Percentiles rank a stretch among this genome's conserved stretches.
These are phyloP conservation scores for Westerdykella ornata DNA, from an alignment of 2,329 filamentous ascomycete genomes.

Conservation along the genomic window DNA sequence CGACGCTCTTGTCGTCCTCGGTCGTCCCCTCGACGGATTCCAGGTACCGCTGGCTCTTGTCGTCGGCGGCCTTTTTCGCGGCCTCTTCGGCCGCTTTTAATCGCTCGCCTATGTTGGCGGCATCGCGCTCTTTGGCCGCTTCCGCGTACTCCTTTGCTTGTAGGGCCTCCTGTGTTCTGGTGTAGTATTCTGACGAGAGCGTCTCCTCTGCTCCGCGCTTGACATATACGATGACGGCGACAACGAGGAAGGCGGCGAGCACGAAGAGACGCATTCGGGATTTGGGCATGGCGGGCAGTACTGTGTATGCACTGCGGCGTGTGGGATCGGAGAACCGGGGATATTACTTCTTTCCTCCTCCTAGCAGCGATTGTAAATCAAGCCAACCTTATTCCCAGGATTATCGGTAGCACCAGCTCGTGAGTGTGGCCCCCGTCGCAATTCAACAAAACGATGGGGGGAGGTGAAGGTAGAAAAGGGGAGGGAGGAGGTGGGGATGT, in stretches of 20 bases:
- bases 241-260: conserved; percentile 56
- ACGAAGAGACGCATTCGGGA: conserved; percentile 63
- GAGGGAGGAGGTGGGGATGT: too few species aligned
- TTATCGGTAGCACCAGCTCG: too few species aligned
- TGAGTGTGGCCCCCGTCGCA: too few species aligned
- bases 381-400: too few species aligned
- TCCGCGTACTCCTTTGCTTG: conserved; percentile 32
- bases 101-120: conserved; percentile 53
- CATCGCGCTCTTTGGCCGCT: conserved; percentile 43
- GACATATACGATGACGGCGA: conserved; percentile 68
- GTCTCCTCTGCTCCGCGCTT: conserved; percentile 54
- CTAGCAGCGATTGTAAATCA: too few species aligned
- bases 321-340: too few species aligned
- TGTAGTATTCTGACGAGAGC: conserved; percentile 51
- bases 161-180: conserved; percentile 50
- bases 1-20: conserved; percentile 44
- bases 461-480: too few species aligned
- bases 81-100: conserved; percentile 63
- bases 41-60: conserved; percentile 51
- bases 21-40: conserved; percentile 26
- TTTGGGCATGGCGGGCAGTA: conserved; percentile 30
- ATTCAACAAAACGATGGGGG: too few species aligned
- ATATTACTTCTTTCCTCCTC: too few species aligned
- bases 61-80: conserved; percentile 62
- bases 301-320: too few species aligned